These are phyloP conservation scores for Secale cereale DNA, from an alignment of 176 grass and related monocot species.

Conservation along the genomic window DNA sequence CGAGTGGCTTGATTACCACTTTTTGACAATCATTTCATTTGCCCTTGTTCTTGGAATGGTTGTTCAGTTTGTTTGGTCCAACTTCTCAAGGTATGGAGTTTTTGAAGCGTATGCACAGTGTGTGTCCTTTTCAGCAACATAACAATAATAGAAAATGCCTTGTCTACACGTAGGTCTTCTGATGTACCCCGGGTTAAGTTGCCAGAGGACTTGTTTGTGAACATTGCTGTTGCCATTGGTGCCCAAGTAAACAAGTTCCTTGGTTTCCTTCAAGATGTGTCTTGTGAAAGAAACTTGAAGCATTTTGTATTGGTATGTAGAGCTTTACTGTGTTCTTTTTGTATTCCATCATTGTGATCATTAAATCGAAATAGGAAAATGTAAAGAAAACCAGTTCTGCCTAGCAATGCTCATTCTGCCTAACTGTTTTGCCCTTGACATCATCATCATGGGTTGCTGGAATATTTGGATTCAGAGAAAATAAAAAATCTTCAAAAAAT, in stretches of 20 bases:
- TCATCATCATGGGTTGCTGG: too few species aligned
- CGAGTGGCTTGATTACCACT: slow-evolving; percentile 92
- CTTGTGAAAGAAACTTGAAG: slow-evolving; percentile 74
- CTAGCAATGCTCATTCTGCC: too few species aligned
- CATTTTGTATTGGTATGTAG: slow-evolving; percentile 69
- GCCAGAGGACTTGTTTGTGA: slow-evolving; percentile 66
- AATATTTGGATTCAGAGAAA: too few species aligned
- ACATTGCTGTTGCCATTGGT: slow-evolving; percentile 54
- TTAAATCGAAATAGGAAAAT: background rate
- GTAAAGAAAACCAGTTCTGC: background rate
- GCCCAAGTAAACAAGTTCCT: slow-evolving; percentile 69
- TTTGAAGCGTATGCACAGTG: background rate
- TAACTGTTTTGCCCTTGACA: too few species aligned
- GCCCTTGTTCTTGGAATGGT: slow-evolving; percentile 71
- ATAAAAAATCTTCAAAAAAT: too few species aligned
- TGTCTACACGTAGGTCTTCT: slow-evolving; percentile 39
- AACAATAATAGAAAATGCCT: background rate
- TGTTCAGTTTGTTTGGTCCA: slow-evolving; percentile 72
- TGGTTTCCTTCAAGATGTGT: slow-evolving; percentile 74
- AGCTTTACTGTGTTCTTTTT: background rate
- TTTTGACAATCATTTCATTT: slow-evolving; percentile 70
- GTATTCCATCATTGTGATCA: background rate
- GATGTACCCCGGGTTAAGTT: slow-evolving; percentile 65
- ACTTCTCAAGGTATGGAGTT: slow-evolving; percentile 47
- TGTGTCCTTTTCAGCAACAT: background rate